Conservation (phyloP, 1,139 yeast genomes). For the Debaryomyces sp. region DNA sequence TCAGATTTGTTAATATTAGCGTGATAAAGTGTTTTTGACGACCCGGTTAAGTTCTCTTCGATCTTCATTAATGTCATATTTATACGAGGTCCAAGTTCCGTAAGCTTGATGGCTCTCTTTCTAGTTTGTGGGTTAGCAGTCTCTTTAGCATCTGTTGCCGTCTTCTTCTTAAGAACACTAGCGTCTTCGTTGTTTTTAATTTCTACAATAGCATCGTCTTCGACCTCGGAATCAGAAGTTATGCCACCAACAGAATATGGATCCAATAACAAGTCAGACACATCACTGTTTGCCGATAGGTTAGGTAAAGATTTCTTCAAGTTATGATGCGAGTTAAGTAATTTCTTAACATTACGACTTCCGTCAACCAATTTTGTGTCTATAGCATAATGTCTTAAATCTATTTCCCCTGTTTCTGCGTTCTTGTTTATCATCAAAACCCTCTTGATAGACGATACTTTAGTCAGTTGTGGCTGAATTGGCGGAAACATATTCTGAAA, state of each 20-base stretch:
- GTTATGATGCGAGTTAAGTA: constrained; percentile 66
- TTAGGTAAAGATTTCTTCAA: constrained; percentile 75
- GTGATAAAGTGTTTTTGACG: constrained; percentile 79
- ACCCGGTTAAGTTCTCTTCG: constrained; percentile 87
- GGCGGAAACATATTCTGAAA: constrained; percentile 98
- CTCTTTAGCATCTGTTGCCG: constrained; percentile 21
- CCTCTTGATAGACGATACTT: constrained; percentile 73
- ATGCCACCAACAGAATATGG: constrained; percentile 79
- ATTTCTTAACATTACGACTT: constrained; percentile 74
- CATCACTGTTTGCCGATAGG: constrained; percentile 66
- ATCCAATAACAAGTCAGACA: constrained; percentile 81
- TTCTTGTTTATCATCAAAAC: constrained; percentile 83
- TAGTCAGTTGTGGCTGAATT: constrained; percentile 77
- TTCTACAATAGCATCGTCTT: constrained; percentile 87
- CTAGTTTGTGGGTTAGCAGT: constrained; percentile 37
- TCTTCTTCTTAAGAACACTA: constrained; percentile 17
- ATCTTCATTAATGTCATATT: constrained; percentile 77
- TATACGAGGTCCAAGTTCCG: constrained; percentile 93
- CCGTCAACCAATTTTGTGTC: constrained; percentile 87
- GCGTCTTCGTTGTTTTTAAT: constrained; percentile 50
- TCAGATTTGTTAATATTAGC: constrained; percentile 63
- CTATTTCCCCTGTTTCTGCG: constrained; percentile 69
- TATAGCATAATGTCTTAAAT: constrained; percentile 87
- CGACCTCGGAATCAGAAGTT: constrained; percentile 92
- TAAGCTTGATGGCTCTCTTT: constrained; percentile 87